Evolutionary conservation across 1,284 basidiomycete species (phyloP), one percentile per base, ranked within the genome.

Genomic region (Boletus albobrunnescens): DNA sequence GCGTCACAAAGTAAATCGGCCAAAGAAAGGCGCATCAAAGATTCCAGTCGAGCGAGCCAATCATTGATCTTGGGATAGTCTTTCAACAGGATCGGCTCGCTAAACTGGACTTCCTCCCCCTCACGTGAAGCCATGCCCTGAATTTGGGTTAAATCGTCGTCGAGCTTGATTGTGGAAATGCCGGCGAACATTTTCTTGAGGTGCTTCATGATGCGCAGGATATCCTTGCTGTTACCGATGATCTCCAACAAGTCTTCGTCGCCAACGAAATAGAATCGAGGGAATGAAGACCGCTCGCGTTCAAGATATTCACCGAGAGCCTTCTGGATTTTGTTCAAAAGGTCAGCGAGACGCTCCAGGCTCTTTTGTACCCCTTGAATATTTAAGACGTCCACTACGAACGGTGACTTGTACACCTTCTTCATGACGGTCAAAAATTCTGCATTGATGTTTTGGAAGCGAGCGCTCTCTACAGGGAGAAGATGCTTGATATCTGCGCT

Each of bases 121-220:
- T 99, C 96, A 46, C 92, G 77, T 4, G 94, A 97, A 5, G 89
- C 83, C 82, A 97, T 94, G 41, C 87, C 92, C 58, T 83, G 81
- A 50, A 94, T 94, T 61, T 88, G 80, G 1, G 90, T 87, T 50
- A 92, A 71, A 37, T 94, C 91, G 8, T 93, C 90, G 64, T 96
- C 91, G n/a, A 98, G 76, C 56, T 76, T 79, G 52, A 99, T 78
- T 0, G 91, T 92, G 0, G 92, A 89, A 38, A 99, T 87, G 32
- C 97, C 96, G 6, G 96, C 96, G 68, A 99, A 99, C 96, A 99
- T 99, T 79, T 99, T 99, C 75, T 97, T 97, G 54, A 99, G 78
- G 69, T 99, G 96, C 63, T 98, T 98, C 87, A 96, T 91, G 67
- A 98, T 91, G 24, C 95, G 87, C 39, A 92, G 72, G 54, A 98